Conservation (phyloP, 306 rosid species). For the Pterocarpus macrocarpus region DNA sequence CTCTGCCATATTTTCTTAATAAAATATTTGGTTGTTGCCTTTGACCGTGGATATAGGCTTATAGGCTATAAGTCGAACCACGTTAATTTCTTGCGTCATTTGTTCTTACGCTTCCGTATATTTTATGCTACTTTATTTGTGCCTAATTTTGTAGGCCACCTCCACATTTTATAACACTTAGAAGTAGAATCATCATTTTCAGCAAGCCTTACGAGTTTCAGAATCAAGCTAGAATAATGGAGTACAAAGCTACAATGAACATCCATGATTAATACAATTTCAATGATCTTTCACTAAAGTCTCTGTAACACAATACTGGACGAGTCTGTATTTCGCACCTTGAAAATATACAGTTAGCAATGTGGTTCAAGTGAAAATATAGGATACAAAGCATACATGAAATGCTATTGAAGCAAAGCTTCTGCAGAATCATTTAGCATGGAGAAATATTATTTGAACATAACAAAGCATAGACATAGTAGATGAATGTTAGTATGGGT, state of each 20-base stretch:
- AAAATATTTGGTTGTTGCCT: too few relatives aligned
- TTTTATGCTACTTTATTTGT: too few relatives aligned
- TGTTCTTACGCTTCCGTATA: too few relatives aligned
- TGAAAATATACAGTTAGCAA: background rate
- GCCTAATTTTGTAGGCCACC: too few relatives aligned
- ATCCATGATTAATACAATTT: background rate
- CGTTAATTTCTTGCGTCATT: too few relatives aligned
- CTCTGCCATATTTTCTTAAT: too few relatives aligned
- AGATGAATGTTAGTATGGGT: too few relatives aligned
- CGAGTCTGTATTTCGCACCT: background rate
- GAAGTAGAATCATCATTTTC: constrained; percentile 2
- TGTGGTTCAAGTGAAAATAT: constrained; percentile 17
- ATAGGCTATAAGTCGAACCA: too few relatives aligned
- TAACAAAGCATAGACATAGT: too few relatives aligned
- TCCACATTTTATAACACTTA: background rate
- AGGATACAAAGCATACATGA: background rate
- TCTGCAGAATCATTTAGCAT: constrained; percentile 22
- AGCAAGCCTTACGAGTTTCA: background rate
- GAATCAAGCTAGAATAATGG: constrained; percentile 18
- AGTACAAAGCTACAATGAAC: background rate
- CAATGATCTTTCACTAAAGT: background rate
- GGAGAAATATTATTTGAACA: background rate
- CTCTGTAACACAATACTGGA: background rate
- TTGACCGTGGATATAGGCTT: too few relatives aligned
- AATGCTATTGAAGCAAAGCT: too few relatives aligned